phyloP scores from a whole-genome alignment of 202 grass and related monocot genomes.

The Miscanthus sacchariflorus region DNA sequence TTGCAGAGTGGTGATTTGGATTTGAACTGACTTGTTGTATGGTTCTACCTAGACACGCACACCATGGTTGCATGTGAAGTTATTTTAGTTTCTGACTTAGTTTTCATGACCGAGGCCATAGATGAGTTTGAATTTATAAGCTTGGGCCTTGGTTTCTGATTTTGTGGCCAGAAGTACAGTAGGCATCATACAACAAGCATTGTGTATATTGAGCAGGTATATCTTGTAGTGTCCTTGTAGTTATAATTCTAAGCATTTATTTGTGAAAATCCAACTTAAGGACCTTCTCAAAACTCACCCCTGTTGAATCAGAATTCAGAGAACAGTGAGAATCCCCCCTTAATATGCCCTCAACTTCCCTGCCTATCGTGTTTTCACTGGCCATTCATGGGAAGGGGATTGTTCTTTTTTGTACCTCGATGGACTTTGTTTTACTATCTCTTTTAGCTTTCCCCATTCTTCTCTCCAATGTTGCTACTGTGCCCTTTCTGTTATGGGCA shows the following conservation, averaged over 20 bases:
- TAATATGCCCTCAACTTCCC: neutral
- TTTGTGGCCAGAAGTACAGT: neutral
- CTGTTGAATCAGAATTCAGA: neutral
- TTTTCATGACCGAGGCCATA: neutral
- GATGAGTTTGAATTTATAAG: constrained; percentile 14
- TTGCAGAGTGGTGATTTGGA: neutral
- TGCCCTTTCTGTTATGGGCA: neutral
- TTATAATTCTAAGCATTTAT: neutral
- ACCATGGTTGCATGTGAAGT: neutral
- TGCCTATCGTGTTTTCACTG: neutral
- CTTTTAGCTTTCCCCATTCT: neutral
- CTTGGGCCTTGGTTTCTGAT: neutral
- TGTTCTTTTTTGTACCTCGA: neutral
- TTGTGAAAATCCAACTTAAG: neutral
- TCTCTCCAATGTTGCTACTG: neutral
- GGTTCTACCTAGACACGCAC: neutral
- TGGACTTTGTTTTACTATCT: neutral
- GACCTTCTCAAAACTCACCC: neutral
- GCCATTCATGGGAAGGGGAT: neutral
- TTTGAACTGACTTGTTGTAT: constrained; percentile 6
- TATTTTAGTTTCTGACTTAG: constrained; percentile 9
- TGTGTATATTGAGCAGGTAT: neutral
- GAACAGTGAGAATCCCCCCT: neutral
- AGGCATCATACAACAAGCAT: neutral
- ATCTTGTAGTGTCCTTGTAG: neutral